Evolutionary conservation across 768 basidiomycete species (phyloP), one percentile per base, ranked within the genome.

Genomic region (Naematelia encephala): DNA sequence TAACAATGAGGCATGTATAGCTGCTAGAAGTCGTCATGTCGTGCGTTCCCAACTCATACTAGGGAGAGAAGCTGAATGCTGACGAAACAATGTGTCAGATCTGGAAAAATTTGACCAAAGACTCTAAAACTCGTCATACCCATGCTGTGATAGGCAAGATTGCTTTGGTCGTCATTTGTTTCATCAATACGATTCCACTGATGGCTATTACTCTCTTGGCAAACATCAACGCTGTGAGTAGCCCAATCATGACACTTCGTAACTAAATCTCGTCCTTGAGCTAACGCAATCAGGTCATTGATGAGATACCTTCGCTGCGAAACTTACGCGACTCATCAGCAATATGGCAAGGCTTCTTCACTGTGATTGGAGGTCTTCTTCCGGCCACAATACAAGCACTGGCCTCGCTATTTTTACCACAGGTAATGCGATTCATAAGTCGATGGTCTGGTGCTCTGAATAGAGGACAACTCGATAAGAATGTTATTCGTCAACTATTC

Each of bases 121-220:
- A 64, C 44, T 61, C 60, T 1, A 51, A 56, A 22, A 30, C 61
- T 14, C 51, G 61, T 10, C 56, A 49, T 3, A 34, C 49, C 5
- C 67, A 65, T n/a, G 34, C 51, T 10, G 51, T 59, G 2, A 58
- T 59, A 2, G 72, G 67, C 19, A 61, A 59, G n/a, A 21, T 62
- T 5, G 51, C 57, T 4, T 47, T 70, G 5, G 39, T 56, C 22
- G 23, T 63, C 34, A 60, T 73, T 19, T 67, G 61, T 46, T 51
- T 67, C 16, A 12, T 70, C 51, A 70, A 73, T 52, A 68, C 68
- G 19, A 51, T 70, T 4, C 72, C 72, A 3, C 56, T 73, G 26
- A 66, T 73, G 63, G 43, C 57, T 23, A 67, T 73, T 56, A 59
- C 61, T 1, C 16, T 66, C 0, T 51, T 73, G 28, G 65, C 72